phyloP scores from a whole-genome alignment of 75 land plant genomes.

The Selaginella moellendorffii region DNA sequence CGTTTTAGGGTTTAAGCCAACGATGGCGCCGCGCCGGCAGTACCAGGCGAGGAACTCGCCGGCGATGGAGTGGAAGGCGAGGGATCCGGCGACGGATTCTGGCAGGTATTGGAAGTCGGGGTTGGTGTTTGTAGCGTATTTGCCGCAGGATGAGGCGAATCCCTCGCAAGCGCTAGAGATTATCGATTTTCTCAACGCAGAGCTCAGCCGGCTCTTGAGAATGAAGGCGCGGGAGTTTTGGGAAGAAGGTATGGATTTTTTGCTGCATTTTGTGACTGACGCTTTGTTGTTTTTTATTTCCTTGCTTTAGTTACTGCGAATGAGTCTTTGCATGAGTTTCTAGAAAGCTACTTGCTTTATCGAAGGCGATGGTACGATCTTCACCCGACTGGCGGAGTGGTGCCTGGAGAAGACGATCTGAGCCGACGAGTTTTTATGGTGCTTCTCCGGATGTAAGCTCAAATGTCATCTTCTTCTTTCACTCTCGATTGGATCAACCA shows the following conservation, averaged over 20 bases:
- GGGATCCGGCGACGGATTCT: no score
- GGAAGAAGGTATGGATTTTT: slow-evolving; percentile 42
- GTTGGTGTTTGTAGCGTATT: slow-evolving; percentile 48
- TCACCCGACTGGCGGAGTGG: slow-evolving; percentile 35
- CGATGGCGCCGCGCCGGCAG: no score
- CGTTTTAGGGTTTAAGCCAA: no score
- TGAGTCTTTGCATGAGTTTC: slow-evolving; percentile 46
- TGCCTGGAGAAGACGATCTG: slow-evolving; percentile 80
- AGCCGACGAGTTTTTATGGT: slow-evolving; percentile 81
- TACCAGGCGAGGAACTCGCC: no score
- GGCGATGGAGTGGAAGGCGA: no score
- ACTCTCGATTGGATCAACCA: not conserved
- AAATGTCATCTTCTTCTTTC: not conserved
- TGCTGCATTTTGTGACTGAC: not conserved
- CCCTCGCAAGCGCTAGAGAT: slow-evolving; percentile 65
- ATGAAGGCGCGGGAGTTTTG: slow-evolving; percentile 57
- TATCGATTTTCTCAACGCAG: slow-evolving; percentile 55
- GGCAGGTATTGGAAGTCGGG: slow-evolving; percentile 7
- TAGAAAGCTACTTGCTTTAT: slow-evolving; percentile 84
- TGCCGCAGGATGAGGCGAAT: slow-evolving; percentile 77
- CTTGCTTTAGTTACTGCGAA: slow-evolving; percentile 54
- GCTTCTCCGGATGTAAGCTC: slow-evolving; percentile 61
- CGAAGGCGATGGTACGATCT: slow-evolving; percentile 83
- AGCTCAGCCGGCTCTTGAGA: slow-evolving; percentile 45
- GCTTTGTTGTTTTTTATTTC: not conserved